Evolutionary conservation across 192 early-diverging fungal genomes (phyloP), one percentile per base, ranked within the genome.

Genomic region (Phycomyces nitens): DNA sequence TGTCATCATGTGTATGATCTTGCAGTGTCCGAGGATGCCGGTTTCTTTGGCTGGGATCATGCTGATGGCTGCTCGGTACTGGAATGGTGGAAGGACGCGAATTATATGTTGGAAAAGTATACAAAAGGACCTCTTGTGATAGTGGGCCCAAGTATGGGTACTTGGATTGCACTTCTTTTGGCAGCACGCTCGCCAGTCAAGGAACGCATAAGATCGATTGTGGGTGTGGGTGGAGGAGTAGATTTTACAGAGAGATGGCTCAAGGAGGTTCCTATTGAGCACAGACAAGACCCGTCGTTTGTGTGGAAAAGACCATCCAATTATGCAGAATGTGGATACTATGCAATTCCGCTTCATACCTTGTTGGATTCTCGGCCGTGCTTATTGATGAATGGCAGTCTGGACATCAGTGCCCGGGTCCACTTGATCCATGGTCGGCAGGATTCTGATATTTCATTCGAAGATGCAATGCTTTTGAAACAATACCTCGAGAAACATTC

Each of bases 11-110:
- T 75, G 11, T 58, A 70, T 21, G 10, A 57, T 2, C 49, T 44
- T 7, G 24, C 56, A 16, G 5, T 23, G 16, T 7, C 3, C 12
- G 55, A 62, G 12, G 22, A 38, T 11, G 21, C 42, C 16, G 43
- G 62, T 0, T 75, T 63, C 43, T 49, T 75, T 12, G 44, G 68
- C 6, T 75, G 69, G 64, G 69, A 70, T 18, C 73, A 69, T 20
- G 41, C 47, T 9, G 44, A 34, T 14, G 26, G 66, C 22, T 57
- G 60, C 2, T 56, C 62, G 3, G 60, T 75, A 1, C 9, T 49
- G 0, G 53, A 58, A 1, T 75, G 73, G 73, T 55, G 23, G n/a
- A 42, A 66, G 34, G 59, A 75, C 15, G 41, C 60, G 2, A 39
- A 50, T 16, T 41, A 55, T 1, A 26, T 70, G 11, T 12, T 74